Evolutionary conservation across 441 rosid species (phyloP).

Genomic region (Erysimum cheiri): DNA sequence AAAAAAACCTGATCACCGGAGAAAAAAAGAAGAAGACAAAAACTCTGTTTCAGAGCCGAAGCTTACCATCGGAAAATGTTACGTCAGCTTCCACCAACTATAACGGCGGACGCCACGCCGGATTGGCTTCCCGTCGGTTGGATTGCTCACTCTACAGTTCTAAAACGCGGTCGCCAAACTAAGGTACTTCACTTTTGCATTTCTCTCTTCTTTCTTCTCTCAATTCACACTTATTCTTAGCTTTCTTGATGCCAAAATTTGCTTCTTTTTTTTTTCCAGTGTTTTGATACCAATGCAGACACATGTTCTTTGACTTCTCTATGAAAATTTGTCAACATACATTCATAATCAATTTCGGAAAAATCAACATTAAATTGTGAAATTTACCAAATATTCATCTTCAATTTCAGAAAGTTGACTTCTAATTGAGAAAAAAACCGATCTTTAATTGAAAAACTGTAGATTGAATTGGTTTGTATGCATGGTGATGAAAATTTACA

Average conservation of each 20-base stretch:
- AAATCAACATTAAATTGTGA: neutral
- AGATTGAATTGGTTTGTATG: slow-evolving; percentile 9
- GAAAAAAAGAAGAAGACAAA: too few species aligned
- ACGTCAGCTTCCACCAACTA: slow-evolving; percentile 39
- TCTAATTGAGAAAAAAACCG: too few species aligned
- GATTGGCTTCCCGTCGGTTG: slow-evolving; percentile 69
- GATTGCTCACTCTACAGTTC: slow-evolving; percentile 47
- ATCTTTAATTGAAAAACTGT: neutral
- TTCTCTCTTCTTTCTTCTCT: neutral
- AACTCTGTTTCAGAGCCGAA: neutral
- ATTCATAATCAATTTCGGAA: neutral
- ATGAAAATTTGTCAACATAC: neutral
- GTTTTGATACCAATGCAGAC: slow-evolving; percentile 3
- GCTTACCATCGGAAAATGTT: slow-evolving; percentile 27
- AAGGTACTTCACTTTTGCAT: slow-evolving; percentile 43
- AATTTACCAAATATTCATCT: neutral
- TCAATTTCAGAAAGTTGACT: neutral
- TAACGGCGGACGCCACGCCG: slow-evolving; percentile 43
- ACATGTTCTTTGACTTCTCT: neutral
- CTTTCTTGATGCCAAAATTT: neutral
- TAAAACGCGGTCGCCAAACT: slow-evolving; percentile 58
- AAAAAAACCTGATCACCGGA: slow-evolving; percentile 6
- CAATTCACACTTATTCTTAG: slow-evolving; percentile 1
- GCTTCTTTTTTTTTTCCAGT: neutral
- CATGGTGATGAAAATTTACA: slow-evolving; percentile 9